Evolutionary conservation across 1,284 basidiomycete species (phyloP).

Genomic region (Mycosarcoma mackinlayi): DNA sequence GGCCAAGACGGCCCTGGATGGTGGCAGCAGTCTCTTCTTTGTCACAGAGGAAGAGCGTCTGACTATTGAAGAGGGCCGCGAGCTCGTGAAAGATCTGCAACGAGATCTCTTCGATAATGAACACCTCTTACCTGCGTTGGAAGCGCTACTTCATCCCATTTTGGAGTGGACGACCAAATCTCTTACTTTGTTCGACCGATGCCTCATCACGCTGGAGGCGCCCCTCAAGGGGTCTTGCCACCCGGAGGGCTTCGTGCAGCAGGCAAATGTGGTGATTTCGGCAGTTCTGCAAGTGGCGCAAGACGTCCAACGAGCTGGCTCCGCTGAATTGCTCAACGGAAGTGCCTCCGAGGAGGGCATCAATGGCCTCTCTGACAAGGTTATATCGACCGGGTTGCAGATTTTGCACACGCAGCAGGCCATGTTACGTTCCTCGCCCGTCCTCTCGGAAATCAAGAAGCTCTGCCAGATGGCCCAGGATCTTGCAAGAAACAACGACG

Average conservation of each 20-base stretch:
- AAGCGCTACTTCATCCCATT: constrained; percentile 35
- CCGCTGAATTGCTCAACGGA: background rate
- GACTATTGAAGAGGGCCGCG: constrained; percentile 8
- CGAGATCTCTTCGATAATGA: constrained; percentile 10
- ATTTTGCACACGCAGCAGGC: constrained; percentile 29
- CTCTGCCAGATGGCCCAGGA: constrained; percentile 24
- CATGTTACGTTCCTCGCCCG: constrained; percentile 34
- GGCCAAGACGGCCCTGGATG: constrained; percentile 3
- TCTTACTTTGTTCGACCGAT: constrained; percentile 10
- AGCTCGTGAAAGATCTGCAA: constrained; percentile 16
- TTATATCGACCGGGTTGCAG: constrained; percentile 32
- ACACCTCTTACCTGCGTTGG: constrained; percentile 19
- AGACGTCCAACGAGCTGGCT: constrained; percentile 43
- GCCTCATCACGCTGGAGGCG: constrained; percentile 18
- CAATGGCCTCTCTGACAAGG: constrained; percentile 42
- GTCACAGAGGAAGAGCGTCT: constrained; percentile 26
- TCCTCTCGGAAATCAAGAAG: constrained; percentile 35
- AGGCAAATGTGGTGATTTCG: constrained; percentile 49
- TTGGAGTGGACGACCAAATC: constrained; percentile 18
- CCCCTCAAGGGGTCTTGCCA: constrained; percentile 13
- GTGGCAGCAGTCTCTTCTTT: constrained; percentile 15
- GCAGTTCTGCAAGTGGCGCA: constrained; percentile 63
- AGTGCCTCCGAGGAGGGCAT: background rate
- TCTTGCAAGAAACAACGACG: constrained; percentile 7
- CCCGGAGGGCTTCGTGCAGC: constrained; percentile 23